Conservation (phyloP, 2,329 filamentous ascomycete species). For the Chalaropsis thielavioides region DNA sequence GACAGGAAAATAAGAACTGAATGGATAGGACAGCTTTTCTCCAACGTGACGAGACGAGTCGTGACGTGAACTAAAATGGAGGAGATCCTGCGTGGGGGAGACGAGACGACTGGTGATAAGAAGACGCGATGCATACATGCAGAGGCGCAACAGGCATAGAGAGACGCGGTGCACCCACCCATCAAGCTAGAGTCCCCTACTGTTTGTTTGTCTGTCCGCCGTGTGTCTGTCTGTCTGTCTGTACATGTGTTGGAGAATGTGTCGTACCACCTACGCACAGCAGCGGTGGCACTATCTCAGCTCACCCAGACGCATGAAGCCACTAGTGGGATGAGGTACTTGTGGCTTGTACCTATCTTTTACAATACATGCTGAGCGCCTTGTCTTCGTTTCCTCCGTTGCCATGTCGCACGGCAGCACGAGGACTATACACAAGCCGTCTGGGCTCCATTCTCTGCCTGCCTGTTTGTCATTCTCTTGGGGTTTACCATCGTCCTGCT, state of each 20-base stretch:
- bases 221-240: neutral
- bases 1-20: neutral
- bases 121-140: too few species aligned
- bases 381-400: too few species aligned
- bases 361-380: neutral
- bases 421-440: neutral
- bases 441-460: too few species aligned
- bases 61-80: neutral
- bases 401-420: neutral
- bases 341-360: neutral
- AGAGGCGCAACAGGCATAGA: too few species aligned
- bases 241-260: neutral
- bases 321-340: neutral
- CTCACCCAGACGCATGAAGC: neutral
- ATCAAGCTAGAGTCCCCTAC: neutral
- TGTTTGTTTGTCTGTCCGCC: neutral
- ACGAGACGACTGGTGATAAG: neutral
- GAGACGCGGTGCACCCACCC: too few species aligned
- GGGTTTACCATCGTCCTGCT: too few species aligned
- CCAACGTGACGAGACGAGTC: too few species aligned
- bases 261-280: neutral
- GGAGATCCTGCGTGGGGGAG: neutral
- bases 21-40: neutral
- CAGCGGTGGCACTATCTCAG: slow-evolving; percentile 1
- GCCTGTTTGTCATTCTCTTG: too few species aligned